Conservation (phyloP, 352 stramenopile species). For the Pythium sukuiense region DNA sequence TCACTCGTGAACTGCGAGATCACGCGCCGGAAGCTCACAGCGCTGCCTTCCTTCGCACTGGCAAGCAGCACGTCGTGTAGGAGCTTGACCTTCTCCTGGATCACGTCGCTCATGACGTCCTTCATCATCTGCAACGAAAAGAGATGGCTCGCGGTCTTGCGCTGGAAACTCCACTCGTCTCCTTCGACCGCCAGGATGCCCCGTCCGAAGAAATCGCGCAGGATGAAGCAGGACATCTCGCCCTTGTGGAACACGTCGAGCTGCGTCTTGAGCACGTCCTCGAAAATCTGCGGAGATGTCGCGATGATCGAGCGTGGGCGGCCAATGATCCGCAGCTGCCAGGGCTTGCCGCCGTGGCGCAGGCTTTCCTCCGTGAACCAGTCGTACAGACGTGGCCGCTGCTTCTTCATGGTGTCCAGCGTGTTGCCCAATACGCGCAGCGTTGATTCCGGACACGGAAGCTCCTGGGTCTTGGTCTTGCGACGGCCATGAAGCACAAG, state of each 20-base stretch:
- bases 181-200: slow-evolving; percentile 71
- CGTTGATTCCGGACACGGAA: slow-evolving; percentile 27
- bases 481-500: neutral
- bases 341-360: slow-evolving; percentile 29
- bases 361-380: slow-evolving; percentile 49
- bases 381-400: slow-evolving; percentile 46
- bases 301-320: slow-evolving; percentile 35
- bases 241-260: slow-evolving; percentile 56
- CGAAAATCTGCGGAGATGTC: slow-evolving; percentile 34
- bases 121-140: slow-evolving; percentile 63
- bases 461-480: neutral
- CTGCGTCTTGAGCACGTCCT: slow-evolving; percentile 52
- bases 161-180: slow-evolving; percentile 59
- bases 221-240: slow-evolving; percentile 26
- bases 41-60: slow-evolving; percentile 5
- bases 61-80: slow-evolving; percentile 15
- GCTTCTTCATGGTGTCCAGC: slow-evolving; percentile 46
- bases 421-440: slow-evolving; percentile 49
- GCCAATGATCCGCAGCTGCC: slow-evolving; percentile 36
- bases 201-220: slow-evolving; percentile 48
- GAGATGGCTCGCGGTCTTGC: slow-evolving; percentile 84
- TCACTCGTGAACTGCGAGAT: slow-evolving; percentile 47
- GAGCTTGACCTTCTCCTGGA: slow-evolving; percentile 24
- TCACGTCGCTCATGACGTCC: slow-evolving; percentile 35
- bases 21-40: slow-evolving; percentile 17